Conservation (phyloP, 768 basidiomycete species). For the Suillus paluster region DNA sequence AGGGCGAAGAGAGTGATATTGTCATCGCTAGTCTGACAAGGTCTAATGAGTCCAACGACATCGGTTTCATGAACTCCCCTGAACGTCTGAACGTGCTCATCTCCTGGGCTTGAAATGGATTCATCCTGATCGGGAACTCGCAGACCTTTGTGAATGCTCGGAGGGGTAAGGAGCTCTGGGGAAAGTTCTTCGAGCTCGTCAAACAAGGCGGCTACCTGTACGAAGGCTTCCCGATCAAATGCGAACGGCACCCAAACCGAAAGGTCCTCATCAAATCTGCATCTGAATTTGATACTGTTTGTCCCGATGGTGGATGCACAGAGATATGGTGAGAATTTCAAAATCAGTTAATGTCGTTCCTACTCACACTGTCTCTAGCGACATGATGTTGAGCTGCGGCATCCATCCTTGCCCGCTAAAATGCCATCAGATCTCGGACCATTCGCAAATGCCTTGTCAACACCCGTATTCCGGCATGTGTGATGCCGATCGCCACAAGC, state of each 20-base stretch:
- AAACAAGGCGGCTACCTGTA: constrained; percentile 49
- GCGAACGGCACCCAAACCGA: constrained; percentile 55
- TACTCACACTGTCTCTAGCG: constrained; percentile 39
- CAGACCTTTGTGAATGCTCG: constrained; percentile 57
- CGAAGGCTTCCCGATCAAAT: constrained; percentile 61
- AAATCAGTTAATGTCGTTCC: background rate
- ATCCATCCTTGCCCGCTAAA: constrained; percentile 59
- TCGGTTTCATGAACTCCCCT: constrained; percentile 73
- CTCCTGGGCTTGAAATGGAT: constrained; percentile 65
- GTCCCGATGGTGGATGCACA: constrained; percentile 67
- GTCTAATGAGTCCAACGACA: constrained; percentile 57
- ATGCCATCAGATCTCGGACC: constrained; percentile 60
- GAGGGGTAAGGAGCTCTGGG: constrained; percentile 58
- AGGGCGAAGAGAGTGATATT: constrained; percentile 75
- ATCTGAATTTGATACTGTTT: constrained; percentile 51
- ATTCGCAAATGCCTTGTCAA: constrained; percentile 57
- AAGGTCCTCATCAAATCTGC: constrained; percentile 44
- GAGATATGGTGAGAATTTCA: constrained; percentile 54
- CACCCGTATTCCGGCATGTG: constrained; percentile 44
- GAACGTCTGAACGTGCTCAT: constrained; percentile 73
- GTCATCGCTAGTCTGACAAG: constrained; percentile 64
- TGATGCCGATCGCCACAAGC: constrained; percentile 44
- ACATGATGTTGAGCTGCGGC: constrained; percentile 50
- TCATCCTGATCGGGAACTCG: constrained; percentile 69
- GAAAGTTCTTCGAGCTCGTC: constrained; percentile 49